Conservation (phyloP, 2,329 filamentous ascomycete genomes). For the Penicillium sp. region DNA sequence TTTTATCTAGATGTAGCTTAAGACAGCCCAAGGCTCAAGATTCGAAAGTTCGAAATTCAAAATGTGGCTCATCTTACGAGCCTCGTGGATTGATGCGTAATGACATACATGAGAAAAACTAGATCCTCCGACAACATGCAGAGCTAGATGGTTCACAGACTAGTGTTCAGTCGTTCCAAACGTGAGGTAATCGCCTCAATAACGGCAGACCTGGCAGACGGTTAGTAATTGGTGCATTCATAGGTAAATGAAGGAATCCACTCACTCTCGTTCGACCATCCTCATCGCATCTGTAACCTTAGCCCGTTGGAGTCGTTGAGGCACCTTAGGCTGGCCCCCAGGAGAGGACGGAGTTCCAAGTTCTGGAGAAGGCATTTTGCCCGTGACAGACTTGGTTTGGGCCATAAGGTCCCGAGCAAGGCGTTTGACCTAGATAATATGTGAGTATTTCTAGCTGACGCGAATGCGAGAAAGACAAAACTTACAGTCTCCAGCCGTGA, state of each 20-base stretch:
- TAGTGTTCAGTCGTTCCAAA: conserved; percentile 40
- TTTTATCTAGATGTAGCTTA: not conserved
- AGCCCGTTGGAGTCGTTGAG: conserved; percentile 44
- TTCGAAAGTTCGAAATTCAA: not conserved
- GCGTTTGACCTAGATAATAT: conserved; percentile 36
- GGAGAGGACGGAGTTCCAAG: conserved; percentile 32
- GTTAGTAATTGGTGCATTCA: conserved; percentile 8
- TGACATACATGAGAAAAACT: not conserved
- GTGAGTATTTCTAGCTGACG: conserved; percentile 13
- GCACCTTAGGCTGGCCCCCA: conserved; percentile 33
- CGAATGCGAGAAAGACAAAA: not conserved
- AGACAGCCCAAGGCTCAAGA: not conserved
- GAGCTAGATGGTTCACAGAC: conserved; percentile 20
- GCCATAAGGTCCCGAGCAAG: conserved; percentile 38
- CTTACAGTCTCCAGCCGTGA: conserved; percentile 43
- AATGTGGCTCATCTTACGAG: not conserved
- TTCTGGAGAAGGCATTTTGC: conserved; percentile 28
- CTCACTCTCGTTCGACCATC: conserved; percentile 51
- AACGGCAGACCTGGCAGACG: conserved; percentile 37
- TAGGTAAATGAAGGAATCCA: conserved; percentile 1
- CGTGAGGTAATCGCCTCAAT: conserved; percentile 45
- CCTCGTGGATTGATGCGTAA: not conserved
- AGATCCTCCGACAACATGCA: not conserved
- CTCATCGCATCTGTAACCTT: conserved; percentile 49
- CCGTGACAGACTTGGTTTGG: conserved; percentile 36